Conservation (phyloP, 1,284 basidiomycete genomes). For the Cryptococcus amylolentus region DNA sequence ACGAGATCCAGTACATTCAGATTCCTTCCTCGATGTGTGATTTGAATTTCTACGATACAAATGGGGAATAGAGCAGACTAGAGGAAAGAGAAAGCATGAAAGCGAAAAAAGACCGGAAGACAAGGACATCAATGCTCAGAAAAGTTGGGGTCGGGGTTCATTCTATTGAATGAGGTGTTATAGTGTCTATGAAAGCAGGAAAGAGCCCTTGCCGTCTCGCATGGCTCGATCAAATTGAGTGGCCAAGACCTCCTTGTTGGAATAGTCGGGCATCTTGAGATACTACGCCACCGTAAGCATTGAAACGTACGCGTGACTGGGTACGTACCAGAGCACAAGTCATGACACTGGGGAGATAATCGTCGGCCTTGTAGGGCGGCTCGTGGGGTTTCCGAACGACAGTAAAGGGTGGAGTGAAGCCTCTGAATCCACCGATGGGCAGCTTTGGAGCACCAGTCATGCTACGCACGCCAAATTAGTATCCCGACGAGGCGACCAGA, state of each 20-base stretch:
- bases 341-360: constrained; percentile 97
- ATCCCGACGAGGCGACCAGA: background rate
- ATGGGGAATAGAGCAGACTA: too few species aligned
- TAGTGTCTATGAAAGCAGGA: constrained; percentile 80
- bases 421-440: constrained; percentile 94
- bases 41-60: too few species aligned
- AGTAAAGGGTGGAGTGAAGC: constrained; percentile 88
- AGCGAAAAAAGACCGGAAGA: too few species aligned
- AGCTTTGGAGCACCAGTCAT: constrained; percentile 93
- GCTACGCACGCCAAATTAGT: constrained; percentile 19
- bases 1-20: too few species aligned
- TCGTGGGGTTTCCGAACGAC: constrained; percentile 97
- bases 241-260: constrained; percentile 71
- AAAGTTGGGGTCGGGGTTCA: background rate
- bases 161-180: background rate
- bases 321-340: constrained; percentile 78
- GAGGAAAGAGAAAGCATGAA: too few species aligned
- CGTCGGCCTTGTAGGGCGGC: constrained; percentile 80
- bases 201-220: constrained; percentile 85
- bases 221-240: constrained; percentile 78
- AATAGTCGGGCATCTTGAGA: constrained; percentile 90
- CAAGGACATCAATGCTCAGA: too few species aligned
- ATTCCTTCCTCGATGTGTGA: too few species aligned
- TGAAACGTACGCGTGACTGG: background rate
- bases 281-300: constrained; percentile 52